phyloP scores from a whole-genome alignment of 1,284 basidiomycete species.

The Ceratobasidium sp. region DNA sequence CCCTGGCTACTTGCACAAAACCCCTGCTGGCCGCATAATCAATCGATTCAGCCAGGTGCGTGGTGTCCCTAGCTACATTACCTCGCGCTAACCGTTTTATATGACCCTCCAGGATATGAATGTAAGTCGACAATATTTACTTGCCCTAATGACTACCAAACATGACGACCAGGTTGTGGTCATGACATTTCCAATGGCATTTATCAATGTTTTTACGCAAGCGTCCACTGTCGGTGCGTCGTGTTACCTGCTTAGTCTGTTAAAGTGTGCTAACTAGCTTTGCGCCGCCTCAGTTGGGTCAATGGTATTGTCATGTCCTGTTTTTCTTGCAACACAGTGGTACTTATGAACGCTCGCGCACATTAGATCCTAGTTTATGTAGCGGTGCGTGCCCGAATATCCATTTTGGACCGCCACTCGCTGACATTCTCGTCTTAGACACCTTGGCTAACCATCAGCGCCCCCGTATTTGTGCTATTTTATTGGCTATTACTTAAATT shows the following conservation, averaged over 20 bases:
- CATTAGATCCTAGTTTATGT: constrained; percentile 10
- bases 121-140: background rate
- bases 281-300: constrained; percentile 1
- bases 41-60: constrained; percentile 46
- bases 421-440: constrained; percentile 48
- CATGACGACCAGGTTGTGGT: constrained; percentile 45
- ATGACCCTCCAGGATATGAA: constrained; percentile 12
- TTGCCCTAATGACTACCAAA: background rate
- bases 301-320: constrained; percentile 3
- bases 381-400: background rate
- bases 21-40: constrained; percentile 43
- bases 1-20: constrained; percentile 49
- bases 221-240: constrained; percentile 46
- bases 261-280: background rate
- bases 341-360: background rate
- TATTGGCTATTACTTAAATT: constrained; percentile 45
- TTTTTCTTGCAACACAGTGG: background rate
- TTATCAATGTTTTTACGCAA: constrained; percentile 44
- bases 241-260: constrained; percentile 45
- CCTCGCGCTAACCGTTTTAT: background rate
- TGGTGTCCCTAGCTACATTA: background rate
- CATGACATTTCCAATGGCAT: constrained; percentile 49
- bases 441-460: constrained; percentile 46
- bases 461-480: constrained; percentile 27
- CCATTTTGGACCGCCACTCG: constrained; percentile 46